Evolutionary conservation across 2,329 filamentous ascomycete species (phyloP), one percentile per base, ranked within the genome.

Genomic region (Fusarium miscanthi): DNA sequence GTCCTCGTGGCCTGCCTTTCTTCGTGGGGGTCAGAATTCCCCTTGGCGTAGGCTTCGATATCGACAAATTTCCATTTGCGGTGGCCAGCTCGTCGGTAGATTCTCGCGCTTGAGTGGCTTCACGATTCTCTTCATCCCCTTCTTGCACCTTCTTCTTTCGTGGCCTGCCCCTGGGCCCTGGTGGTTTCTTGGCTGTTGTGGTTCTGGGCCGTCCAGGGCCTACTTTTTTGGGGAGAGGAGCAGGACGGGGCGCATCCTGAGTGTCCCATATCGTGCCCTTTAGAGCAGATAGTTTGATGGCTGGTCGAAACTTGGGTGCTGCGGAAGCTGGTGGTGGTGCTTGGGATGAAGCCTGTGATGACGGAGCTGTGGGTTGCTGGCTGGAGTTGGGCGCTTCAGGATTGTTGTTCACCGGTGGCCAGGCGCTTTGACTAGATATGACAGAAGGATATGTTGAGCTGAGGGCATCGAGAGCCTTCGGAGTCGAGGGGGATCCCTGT

Each of bases 11-110:
- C 71, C 75, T 83, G 79, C 75, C 80, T 65, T 83, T 85, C 78
- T 86, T 88, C 23, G 82, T 83, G 7, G 89, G 88, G 6, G 87
- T 87, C 45, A 90, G 77, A 61, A 91, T 91, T 12, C 88, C 84
- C 76, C 87, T 90, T 14, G 87, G 83, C n/a, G 78, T 70, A 23
- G 76, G 52, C 17, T 70, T 72, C n/a, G 64, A 66, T 31, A 66
- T 68, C 8, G 76, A 75, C 8, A 68, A 57, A 19, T 64, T 64
- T 43, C 43, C 63, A 42, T 76, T 61, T n/a, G 49, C 41, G 30
- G 59, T 33, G 6, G 68, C 30, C 12, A 76, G 43, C 23, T 79
- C 71, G 33, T 74, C 72, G 4, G 61, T 49, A 1, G 69, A 68
- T 17, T 72, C 59, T 52, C 30, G 49, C 33, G 38, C 49, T 41